Conservation (phyloP, 306 rosid genomes). For the Cucurbita ficifolia region DNA sequence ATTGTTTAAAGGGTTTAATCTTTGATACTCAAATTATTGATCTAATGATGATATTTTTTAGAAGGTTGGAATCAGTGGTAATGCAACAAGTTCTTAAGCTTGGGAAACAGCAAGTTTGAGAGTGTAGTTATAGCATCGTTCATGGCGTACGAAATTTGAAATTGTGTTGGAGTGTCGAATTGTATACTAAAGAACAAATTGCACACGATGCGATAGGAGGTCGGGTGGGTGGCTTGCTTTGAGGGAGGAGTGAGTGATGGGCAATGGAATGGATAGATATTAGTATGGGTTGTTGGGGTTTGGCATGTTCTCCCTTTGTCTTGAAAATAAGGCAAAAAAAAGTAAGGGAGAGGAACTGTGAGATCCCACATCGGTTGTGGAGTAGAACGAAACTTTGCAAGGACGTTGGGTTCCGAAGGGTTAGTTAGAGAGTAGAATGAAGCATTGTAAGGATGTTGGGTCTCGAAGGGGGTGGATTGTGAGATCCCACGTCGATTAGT, state of each 20-base stretch:
- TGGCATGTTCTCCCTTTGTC: no score
- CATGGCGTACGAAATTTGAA: neutral
- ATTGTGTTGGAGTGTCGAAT: neutral
- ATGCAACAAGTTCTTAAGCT: neutral
- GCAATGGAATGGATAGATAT: neutral
- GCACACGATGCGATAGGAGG: neutral
- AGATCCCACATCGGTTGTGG: neutral
- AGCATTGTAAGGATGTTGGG: no score
- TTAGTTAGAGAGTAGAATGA: no score
- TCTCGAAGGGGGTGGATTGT: no score
- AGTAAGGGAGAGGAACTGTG: neutral
- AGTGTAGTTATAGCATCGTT: neutral
- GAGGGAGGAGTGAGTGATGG: neutral
- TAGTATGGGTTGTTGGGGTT: neutral
- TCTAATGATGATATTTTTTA: no score
- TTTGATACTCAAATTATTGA: no score
- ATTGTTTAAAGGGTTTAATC: neutral
- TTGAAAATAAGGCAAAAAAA: neutral
- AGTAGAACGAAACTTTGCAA: no score
- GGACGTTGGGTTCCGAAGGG: no score
- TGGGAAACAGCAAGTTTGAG: neutral
- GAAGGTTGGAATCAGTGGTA: neutral
- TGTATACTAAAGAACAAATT: neutral
- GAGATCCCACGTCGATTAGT: no score
- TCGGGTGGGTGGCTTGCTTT: neutral